Conservation (phyloP, 2,329 filamentous ascomycete species). For the Raffaelea ambrosiae region DNA sequence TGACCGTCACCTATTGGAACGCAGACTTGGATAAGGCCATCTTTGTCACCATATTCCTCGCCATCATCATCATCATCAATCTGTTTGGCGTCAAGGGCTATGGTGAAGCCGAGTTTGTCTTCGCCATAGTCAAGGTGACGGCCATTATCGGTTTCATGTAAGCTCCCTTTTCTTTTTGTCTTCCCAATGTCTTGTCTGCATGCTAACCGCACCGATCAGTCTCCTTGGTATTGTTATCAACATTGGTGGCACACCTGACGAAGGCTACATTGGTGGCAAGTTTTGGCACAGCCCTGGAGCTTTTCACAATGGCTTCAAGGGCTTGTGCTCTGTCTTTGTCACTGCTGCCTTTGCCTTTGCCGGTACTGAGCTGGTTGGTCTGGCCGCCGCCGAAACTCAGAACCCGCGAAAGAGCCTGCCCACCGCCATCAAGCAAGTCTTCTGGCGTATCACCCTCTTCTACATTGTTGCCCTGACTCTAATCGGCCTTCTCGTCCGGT, state of each 20-base stretch:
- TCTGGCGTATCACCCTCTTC: conserved; percentile 88
- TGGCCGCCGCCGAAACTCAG: conserved; percentile 70
- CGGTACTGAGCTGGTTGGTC: conserved; percentile 67
- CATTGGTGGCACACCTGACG: conserved; percentile 65
- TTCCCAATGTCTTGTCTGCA: too few relatives aligned
- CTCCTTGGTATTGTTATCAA: conserved; percentile 82
- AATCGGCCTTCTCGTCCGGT: conserved; percentile 75
- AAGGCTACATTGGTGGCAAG: conserved; percentile 69
- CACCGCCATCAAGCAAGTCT: conserved; percentile 84
- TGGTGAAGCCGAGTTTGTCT: conserved; percentile 82
- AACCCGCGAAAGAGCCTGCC: conserved; percentile 76
- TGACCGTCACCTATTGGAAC: conserved; percentile 79
- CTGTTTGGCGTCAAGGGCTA: conserved; percentile 83
- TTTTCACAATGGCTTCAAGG: conserved; percentile 76
- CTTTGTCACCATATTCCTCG: conserved; percentile 76
- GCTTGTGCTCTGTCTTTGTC: conserved; percentile 70
- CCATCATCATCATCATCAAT: conserved; percentile 72
- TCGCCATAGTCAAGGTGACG: conserved; percentile 76
- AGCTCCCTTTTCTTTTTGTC: conserved; percentile 22
- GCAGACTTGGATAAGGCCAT: conserved; percentile 55
- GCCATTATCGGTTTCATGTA: conserved; percentile 85
- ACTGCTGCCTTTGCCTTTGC: conserved; percentile 70
- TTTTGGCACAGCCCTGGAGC: conserved; percentile 78
- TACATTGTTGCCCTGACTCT: conserved; percentile 77
- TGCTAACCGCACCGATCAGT: conserved; percentile 29